Conservation (phyloP, 495 filamentous ascomycete genomes). For the Rusavskia elegans region DNA sequence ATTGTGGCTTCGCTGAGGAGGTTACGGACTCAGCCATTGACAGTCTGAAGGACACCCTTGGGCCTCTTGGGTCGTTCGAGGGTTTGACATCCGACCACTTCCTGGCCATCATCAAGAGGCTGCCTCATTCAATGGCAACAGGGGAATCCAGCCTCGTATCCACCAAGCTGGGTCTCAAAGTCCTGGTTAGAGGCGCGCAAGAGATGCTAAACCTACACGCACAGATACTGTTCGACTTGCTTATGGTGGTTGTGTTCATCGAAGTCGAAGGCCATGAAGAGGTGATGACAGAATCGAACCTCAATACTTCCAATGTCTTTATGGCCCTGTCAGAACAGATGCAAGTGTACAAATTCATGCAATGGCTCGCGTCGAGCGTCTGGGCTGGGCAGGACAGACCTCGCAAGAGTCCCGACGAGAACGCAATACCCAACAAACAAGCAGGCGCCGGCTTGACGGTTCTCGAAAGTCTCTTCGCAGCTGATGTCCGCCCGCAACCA, state of each 20-base stretch:
- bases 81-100: slow-evolving; percentile 37
- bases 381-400: slow-evolving; percentile 16
- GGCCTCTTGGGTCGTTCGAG: slow-evolving; percentile 39
- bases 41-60: slow-evolving; percentile 20
- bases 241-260: slow-evolving; percentile 70
- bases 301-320: slow-evolving; percentile 55
- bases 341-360: slow-evolving; percentile 58
- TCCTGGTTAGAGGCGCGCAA: slow-evolving; percentile 58
- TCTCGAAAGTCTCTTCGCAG: slow-evolving; percentile 33
- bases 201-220: slow-evolving; percentile 57
- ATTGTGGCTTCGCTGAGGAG: slow-evolving; percentile 52
- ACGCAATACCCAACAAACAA: slow-evolving; percentile 6
- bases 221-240: slow-evolving; percentile 59
- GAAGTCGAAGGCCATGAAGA: slow-evolving; percentile 57
- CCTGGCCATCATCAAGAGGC: slow-evolving; percentile 27
- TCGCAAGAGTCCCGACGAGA: neutral
- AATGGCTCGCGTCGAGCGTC: slow-evolving; percentile 57
- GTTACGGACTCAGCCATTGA: slow-evolving; percentile 57
- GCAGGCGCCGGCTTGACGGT: slow-evolving; percentile 16
- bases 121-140: slow-evolving; percentile 22
- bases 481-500: slow-evolving; percentile 29
- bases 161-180: slow-evolving; percentile 56
- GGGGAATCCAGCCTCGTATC: slow-evolving; percentile 30
- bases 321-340: slow-evolving; percentile 47
- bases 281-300: slow-evolving; percentile 36